Percentiles rank a stretch among this genome's conserved stretches.
phyloP scores from a whole-genome alignment of 2,329 filamentous ascomycete genomes.

The Epichloe festucae region DNA sequence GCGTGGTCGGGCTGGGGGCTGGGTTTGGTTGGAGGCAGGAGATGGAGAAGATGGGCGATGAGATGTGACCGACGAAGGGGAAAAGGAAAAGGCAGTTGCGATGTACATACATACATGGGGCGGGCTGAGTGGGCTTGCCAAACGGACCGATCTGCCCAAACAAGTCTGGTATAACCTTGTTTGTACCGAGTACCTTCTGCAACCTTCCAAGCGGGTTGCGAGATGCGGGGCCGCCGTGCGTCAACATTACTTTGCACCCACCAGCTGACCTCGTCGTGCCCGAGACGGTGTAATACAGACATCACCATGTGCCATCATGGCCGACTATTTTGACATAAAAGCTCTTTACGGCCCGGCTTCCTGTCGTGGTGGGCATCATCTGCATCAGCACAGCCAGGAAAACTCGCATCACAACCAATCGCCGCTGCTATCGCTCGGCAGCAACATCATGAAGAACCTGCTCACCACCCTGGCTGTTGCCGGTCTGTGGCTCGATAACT shows the following conservation, averaged over 20 bases:
- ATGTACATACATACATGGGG: not conserved
- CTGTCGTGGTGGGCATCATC: not conserved
- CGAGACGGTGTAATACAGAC: not conserved
- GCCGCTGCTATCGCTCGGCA: not conserved
- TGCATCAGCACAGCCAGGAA: not conserved
- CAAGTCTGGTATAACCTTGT: too few species aligned
- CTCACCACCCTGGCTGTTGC: not conserved
- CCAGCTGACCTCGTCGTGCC: not conserved
- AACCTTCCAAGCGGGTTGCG: not conserved
- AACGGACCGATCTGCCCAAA: not conserved
- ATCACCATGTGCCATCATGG: not conserved
- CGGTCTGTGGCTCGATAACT: constrained; percentile 1
- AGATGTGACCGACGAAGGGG: not conserved
- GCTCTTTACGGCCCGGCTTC: not conserved
- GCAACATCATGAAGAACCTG: constrained; percentile 4
- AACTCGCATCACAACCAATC: not conserved
- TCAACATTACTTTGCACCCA: not conserved
- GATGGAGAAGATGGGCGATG: not conserved
- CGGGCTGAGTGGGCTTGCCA: not conserved
- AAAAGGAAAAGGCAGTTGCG: not conserved
- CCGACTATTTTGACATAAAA: not conserved
- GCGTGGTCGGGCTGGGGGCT: not conserved
- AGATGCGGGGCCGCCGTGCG: not conserved
- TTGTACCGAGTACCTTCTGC: not conserved
- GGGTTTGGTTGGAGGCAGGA: not conserved